phyloP scores from a whole-genome alignment of 202 grass and related monocot genomes.

The Musa balbisiana region DNA sequence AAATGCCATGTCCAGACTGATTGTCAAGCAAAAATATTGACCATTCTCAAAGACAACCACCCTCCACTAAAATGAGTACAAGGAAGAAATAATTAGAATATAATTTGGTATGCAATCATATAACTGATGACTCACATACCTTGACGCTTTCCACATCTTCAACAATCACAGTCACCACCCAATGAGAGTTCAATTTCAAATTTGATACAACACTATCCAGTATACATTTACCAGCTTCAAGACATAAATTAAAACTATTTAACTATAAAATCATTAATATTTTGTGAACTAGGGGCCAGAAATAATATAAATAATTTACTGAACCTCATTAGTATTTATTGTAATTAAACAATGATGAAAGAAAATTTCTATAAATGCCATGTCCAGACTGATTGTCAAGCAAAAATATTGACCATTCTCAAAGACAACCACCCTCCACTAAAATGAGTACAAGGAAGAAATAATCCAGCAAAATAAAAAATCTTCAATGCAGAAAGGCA shows the following conservation, averaged over 20 bases:
- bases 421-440: background rate
- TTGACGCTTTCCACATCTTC: background rate
- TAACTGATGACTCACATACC: background rate
- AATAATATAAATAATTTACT: too few species aligned
- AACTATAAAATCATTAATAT: background rate
- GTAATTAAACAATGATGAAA: background rate
- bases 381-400: background rate
- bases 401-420: background rate
- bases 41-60: background rate
- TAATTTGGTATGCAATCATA: background rate
- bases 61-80: background rate
- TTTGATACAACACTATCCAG: background rate
- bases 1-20: background rate
- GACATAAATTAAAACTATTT: background rate
- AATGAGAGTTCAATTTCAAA: background rate
- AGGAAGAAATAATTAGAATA: conserved; percentile 5
- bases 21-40: background rate
- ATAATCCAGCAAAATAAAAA: conserved; percentile 4
- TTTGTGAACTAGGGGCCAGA: background rate
- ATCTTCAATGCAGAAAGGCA: background rate
- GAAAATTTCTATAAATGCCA: background rate
- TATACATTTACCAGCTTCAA: background rate
- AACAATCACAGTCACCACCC: background rate
- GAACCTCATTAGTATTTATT: background rate
- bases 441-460: conserved; percentile 8